phyloP scores from a whole-genome alignment of 2,329 filamentous ascomycete genomes.

The Ophiosphaerella herpotricha region DNA sequence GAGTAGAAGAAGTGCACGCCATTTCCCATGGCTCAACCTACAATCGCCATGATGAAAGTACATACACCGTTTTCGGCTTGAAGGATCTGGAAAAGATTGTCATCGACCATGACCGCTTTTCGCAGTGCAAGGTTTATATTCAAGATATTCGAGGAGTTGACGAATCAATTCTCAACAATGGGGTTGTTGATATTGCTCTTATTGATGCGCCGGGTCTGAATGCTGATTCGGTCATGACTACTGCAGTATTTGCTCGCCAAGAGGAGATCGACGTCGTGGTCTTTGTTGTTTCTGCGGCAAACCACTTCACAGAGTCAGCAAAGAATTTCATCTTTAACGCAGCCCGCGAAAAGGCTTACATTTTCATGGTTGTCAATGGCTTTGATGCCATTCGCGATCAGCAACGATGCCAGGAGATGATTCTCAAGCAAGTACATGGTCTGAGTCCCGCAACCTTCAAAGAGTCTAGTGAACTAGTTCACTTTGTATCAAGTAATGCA shows the following conservation, averaged over 20 bases:
- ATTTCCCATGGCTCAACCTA: slow-evolving; percentile 82
- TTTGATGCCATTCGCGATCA: slow-evolving; percentile 95
- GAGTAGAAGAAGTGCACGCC: slow-evolving; percentile 92
- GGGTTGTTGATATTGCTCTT: slow-evolving; percentile 94
- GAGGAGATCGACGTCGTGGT: slow-evolving; percentile 99
- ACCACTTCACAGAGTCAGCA: slow-evolving; percentile 97
- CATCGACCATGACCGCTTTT: slow-evolving; percentile 82
- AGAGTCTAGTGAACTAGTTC: slow-evolving; percentile 88
- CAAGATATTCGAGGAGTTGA: slow-evolving; percentile 87
- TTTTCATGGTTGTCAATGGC: slow-evolving; percentile 98
- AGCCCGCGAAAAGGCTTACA: slow-evolving; percentile 95
- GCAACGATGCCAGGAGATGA: slow-evolving; percentile 86
- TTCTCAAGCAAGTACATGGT: slow-evolving; percentile 83
- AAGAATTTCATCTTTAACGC: slow-evolving; percentile 97
- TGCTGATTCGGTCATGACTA: slow-evolving; percentile 94
- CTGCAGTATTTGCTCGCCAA: slow-evolving; percentile 93
- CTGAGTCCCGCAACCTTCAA: slow-evolving; percentile 94
- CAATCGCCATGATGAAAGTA: slow-evolving; percentile 88
- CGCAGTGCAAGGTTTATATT: slow-evolving; percentile 96
- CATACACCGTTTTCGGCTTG: slow-evolving; percentile 84
- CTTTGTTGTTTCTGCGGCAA: slow-evolving; percentile 95
- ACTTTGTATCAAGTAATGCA: slow-evolving; percentile 97
- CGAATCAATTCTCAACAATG: slow-evolving; percentile 93
- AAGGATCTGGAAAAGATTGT: slow-evolving; percentile 86
- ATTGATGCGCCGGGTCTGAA: slow-evolving; percentile 97